phyloP scores from a whole-genome alignment of 805 yeast genomes.

The Candida pseudofarinosa region DNA sequence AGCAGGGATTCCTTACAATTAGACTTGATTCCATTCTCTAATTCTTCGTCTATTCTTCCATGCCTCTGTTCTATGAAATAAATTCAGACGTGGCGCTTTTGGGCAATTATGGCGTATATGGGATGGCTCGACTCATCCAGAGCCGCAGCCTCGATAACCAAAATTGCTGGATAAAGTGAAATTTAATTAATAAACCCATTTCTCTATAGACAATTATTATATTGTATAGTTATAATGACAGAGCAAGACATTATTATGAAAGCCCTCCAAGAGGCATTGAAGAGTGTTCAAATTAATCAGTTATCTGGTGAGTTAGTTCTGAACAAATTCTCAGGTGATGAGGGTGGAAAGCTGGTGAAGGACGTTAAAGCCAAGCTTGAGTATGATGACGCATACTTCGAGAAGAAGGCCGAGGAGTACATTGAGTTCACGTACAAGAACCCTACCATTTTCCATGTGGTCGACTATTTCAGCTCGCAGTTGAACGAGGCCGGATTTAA shows the following conservation, averaged over 20 bases:
- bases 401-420: slow-evolving; percentile 42
- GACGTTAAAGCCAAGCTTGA: slow-evolving; percentile 1
- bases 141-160: not conserved
- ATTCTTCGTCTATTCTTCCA: not conserved
- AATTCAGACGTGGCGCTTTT: no score
- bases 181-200: no score
- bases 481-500: slow-evolving; percentile 59
- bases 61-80: no score
- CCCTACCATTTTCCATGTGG: slow-evolving; percentile 77
- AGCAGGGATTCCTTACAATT: no score
- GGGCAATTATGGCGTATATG: no score
- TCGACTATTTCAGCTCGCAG: slow-evolving; percentile 44
- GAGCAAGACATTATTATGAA: slow-evolving; percentile 3
- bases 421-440: slow-evolving; percentile 65
- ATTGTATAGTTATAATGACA: slow-evolving; percentile 1
- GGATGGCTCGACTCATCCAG: not conserved
- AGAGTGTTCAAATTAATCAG: slow-evolving; percentile 1
- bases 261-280: slow-evolving; percentile 2
- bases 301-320: not conserved
- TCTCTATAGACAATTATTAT: not conserved
- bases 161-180: not conserved
- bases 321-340: not conserved
- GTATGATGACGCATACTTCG: slow-evolving; percentile 18
- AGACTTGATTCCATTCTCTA: no score
- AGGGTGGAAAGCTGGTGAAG: not conserved